These are phyloP conservation scores for Tricholoma furcatifolium DNA, from an alignment of 768 basidiomycete species.

Conservation along the genomic window DNA sequence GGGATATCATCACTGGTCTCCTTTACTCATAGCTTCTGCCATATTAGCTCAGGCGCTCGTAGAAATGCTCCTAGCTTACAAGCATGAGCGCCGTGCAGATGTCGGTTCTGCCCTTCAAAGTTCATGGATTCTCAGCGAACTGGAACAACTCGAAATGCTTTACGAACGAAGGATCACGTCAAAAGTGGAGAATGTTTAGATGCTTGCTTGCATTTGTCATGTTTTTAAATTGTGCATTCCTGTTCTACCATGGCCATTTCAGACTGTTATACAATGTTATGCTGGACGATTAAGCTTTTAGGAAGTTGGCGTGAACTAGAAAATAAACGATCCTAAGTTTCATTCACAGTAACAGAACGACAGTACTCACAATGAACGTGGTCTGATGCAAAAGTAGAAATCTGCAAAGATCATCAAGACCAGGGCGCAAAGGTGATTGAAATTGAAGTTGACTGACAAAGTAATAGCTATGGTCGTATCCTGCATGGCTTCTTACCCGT, in stretches of 20 bases:
- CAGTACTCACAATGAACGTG: constrained; percentile 78
- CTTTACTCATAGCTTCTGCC: not conserved
- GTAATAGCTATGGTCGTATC: constrained; percentile 89
- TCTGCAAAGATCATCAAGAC: constrained; percentile 38
- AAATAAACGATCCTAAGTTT: constrained; percentile 19
- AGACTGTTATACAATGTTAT: not conserved
- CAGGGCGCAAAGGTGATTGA: not conserved
- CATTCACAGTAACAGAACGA: constrained; percentile 11
- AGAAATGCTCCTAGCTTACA: constrained; percentile 55
- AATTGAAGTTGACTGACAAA: constrained; percentile 48
- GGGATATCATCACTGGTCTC: not conserved
- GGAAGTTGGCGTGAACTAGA: constrained; percentile 82
- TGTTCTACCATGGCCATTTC: not conserved
- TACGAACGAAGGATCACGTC: constrained; percentile 54
- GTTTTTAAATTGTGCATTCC: constrained; percentile 10
- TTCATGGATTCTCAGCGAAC: constrained; percentile 66
- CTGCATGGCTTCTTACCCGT: constrained; percentile 73
- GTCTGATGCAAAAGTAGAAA: constrained; percentile 87
- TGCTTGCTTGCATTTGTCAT: constrained; percentile 3
- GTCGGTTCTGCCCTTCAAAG: constrained; percentile 59
- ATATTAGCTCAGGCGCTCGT: constrained; percentile 58
- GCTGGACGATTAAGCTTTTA: constrained; percentile 56
- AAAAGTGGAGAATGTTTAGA: constrained; percentile 13
- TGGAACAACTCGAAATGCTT: constrained; percentile 55
- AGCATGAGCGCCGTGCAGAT: constrained; percentile 59